Evolutionary conservation across 1,284 basidiomycete species (phyloP).

Genomic region (Cryptococcus jaspeensis): DNA sequence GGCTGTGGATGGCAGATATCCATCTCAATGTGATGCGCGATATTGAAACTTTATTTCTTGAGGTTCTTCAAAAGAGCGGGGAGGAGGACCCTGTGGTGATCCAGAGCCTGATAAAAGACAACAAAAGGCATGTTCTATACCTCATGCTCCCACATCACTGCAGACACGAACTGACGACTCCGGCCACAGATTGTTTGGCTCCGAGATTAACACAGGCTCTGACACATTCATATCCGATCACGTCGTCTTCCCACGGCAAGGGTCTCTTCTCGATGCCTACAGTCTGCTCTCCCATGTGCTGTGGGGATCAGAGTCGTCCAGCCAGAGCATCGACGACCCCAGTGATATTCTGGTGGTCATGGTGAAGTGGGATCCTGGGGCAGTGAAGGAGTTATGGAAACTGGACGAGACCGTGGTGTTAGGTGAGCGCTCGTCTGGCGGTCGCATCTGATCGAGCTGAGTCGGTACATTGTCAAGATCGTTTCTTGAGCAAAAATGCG

Average conservation of each 20-base stretch:
- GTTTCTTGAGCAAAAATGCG: conserved; percentile 36
- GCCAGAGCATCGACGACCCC: conserved; percentile 24
- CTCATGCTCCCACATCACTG: too few species aligned
- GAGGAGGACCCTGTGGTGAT: too few species aligned
- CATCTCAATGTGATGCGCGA: too few species aligned
- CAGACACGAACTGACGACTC: too few species aligned
- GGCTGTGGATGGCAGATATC: too few species aligned
- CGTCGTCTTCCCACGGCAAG: conserved; percentile 15
- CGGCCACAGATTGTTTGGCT: conserved; percentile 14
- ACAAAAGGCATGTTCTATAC: too few species aligned
- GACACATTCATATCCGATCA: conserved; percentile 1
- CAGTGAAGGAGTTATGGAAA: conserved; percentile 31
- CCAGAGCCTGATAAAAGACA: too few species aligned
- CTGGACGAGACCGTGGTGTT: conserved; percentile 38
- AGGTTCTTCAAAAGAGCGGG: too few species aligned
- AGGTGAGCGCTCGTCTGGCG: conserved; percentile 20
- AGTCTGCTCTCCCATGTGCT: conserved; percentile 25
- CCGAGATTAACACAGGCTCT: conserved; percentile 11
- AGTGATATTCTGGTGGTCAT: conserved; percentile 36
- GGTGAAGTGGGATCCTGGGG: conserved; percentile 21
- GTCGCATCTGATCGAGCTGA: neutral
- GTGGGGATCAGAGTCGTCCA: conserved; percentile 27
- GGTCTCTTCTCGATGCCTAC: conserved; percentile 17
- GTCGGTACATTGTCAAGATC: conserved; percentile 25
- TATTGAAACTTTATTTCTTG: too few species aligned